These are phyloP conservation scores for Globisporangium lucens DNA, from an alignment of 352 stramenopile genomes.

Conservation along the genomic window DNA sequence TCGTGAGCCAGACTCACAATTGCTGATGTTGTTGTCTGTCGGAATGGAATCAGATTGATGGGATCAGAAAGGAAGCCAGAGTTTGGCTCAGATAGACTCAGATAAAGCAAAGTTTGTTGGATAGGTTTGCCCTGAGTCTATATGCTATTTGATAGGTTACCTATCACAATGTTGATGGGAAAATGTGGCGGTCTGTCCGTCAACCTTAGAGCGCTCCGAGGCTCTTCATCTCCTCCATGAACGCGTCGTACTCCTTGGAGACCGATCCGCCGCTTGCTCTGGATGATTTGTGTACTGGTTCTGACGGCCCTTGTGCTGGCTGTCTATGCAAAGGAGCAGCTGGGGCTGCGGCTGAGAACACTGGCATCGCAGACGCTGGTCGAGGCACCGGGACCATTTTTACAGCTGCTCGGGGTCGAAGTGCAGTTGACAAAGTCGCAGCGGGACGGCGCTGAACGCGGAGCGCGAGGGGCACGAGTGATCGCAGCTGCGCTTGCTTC, in stretches of 20 bases:
- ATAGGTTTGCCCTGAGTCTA: not conserved
- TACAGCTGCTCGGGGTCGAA: conserved; percentile 11
- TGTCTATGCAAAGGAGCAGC: conserved; percentile 1
- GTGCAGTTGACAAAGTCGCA: not conserved
- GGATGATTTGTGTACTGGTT: not conserved
- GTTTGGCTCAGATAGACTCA: not conserved
- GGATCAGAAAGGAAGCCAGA: not conserved
- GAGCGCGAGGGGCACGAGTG: conserved; percentile 58
- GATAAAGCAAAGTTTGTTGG: not conserved
- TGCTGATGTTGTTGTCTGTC: not conserved
- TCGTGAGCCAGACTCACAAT: not conserved
- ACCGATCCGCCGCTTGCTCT: conserved; percentile 20
- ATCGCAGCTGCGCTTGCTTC: conserved; percentile 41
- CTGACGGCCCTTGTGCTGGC: not conserved
- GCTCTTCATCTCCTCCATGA: conserved; percentile 68
- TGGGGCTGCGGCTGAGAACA: not conserved
- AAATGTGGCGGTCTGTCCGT: not conserved
- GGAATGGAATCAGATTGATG: not conserved
- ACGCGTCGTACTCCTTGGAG: conserved; percentile 60
- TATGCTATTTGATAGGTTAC: not conserved
- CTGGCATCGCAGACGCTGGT: conserved; percentile 12
- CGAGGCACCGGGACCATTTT: conserved; percentile 23
- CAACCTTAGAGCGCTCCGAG: conserved; percentile 10
- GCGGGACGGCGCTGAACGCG: conserved; percentile 45
- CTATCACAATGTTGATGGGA: not conserved